phyloP scores from a whole-genome alignment of 1,139 yeast genomes.

The Diutina neorugosa region DNA sequence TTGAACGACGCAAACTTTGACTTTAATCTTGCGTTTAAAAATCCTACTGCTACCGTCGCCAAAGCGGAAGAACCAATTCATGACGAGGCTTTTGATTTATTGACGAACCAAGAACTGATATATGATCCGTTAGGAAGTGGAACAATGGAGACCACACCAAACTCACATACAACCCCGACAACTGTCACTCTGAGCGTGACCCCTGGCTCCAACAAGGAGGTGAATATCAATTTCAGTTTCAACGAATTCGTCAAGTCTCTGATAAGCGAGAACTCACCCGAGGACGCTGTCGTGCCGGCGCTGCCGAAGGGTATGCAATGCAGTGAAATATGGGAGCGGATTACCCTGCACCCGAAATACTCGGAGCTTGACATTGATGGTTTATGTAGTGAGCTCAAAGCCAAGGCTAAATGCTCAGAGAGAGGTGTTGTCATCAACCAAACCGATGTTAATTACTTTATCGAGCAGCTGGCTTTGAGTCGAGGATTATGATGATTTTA shows the following conservation, averaged over 20 bases:
- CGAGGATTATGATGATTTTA: background rate
- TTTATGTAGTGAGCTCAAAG: conserved; percentile 73
- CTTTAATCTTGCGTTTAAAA: conserved; percentile 34
- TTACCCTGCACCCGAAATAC: conserved; percentile 86
- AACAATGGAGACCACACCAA: background rate
- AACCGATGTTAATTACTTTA: conserved; percentile 58
- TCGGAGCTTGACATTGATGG: conserved; percentile 91
- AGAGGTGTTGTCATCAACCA: conserved; percentile 78
- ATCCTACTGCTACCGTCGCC: background rate
- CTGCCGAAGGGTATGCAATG: conserved; percentile 36
- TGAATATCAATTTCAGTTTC: conserved; percentile 22
- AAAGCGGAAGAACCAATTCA: background rate
- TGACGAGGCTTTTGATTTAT: conserved; percentile 22
- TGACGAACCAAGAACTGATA: conserved; percentile 53
- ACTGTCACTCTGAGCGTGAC: background rate
- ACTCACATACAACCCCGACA: background rate
- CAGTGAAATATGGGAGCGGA: conserved; percentile 92
- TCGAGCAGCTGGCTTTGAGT: conserved; percentile 16
- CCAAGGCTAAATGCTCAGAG: conserved; percentile 94
- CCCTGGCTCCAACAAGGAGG: conserved; percentile 4
- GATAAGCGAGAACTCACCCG: conserved; percentile 7
- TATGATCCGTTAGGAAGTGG: conserved; percentile 44
- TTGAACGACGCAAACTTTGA: conserved; percentile 38
- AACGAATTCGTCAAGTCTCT: conserved; percentile 24
- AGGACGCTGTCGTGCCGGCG: conserved; percentile 5